phyloP scores from a whole-genome alignment of 208 protist species.

The Crithidia acanthocephali region DNA sequence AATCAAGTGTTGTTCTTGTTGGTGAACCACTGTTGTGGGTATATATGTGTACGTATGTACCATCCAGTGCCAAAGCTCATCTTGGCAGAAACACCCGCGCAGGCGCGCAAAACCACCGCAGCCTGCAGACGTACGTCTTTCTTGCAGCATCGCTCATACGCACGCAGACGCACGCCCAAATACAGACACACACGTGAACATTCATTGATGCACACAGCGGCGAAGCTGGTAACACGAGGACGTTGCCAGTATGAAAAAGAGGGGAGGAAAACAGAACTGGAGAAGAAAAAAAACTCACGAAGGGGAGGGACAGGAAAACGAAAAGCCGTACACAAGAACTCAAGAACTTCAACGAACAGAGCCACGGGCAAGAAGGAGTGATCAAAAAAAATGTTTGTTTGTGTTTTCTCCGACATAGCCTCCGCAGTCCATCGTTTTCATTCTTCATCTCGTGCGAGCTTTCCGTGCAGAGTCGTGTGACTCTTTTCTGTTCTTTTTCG shows the following conservation, averaged over 20 bases:
- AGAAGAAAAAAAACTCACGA: conserved; percentile 2
- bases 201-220: background rate
- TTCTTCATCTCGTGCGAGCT: background rate
- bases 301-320: background rate
- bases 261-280: background rate
- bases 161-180: background rate
- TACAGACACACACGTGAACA: background rate
- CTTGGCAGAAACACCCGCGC: background rate
- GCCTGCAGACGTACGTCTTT: background rate
- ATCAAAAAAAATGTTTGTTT: background rate
- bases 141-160: background rate
- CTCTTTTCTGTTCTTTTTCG: background rate
- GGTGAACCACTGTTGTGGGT: background rate
- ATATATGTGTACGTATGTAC: background rate
- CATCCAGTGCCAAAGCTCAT: background rate
- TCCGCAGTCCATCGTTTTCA: background rate
- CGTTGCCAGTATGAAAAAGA: background rate
- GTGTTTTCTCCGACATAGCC: background rate
- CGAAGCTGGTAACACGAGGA: background rate
- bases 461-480: no score
- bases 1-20: background rate
- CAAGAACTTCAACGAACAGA: background rate
- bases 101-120: background rate
- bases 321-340: background rate
- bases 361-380: conserved; percentile 3